Evolutionary conservation across 1,284 basidiomycete species (phyloP), one percentile per base, ranked within the genome.

Genomic region (Trichosporon sp.): DNA sequence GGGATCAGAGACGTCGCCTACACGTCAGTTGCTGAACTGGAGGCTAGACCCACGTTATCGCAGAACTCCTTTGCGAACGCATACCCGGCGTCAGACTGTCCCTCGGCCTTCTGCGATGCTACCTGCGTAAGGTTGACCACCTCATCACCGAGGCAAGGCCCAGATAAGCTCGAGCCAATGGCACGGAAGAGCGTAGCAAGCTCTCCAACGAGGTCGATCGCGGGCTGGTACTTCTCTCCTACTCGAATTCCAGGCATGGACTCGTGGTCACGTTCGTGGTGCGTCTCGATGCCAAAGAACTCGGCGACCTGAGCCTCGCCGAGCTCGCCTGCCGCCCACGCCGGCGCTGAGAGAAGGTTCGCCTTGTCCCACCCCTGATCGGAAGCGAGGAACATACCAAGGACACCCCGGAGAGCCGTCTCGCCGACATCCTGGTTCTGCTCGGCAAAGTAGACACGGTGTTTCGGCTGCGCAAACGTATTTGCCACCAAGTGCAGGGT

Each of bases 231-330:
- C 38, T 78, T 70, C 69, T 79, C 78, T 3, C 79, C 79, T 0
- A 80, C 77, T 19, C 69, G 69, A n/a, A 77, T 73, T 1, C 74
- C 76, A 12, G 71, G 71, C 71, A 81, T 72, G 4, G 72, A 74
- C 74, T 79, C 77, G 65, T 80, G 78, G 63, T 77, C 73, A n/a
- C 71, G 74, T 68, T 81, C 79, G 19, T 72, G 63, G 68, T 78
- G 74, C 19, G 77, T 71, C 40, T 74, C 66, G 61, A 80, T 72
- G 3, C 74, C 74, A 65, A 81, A 81, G 69, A 73, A 73, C 70
- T 80, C 79, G 11, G 68, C 70, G 3, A 80, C 65, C 43, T 70
- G 71, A 26, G 46, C 70, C 65, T 78, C 75, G 56, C 59, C 66
- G 64, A 80, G 37, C 51, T 66, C 65, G 10, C 71, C 75, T 3